Conservation (phyloP, 768 basidiomycete genomes). For the Royoungia palumana region DNA sequence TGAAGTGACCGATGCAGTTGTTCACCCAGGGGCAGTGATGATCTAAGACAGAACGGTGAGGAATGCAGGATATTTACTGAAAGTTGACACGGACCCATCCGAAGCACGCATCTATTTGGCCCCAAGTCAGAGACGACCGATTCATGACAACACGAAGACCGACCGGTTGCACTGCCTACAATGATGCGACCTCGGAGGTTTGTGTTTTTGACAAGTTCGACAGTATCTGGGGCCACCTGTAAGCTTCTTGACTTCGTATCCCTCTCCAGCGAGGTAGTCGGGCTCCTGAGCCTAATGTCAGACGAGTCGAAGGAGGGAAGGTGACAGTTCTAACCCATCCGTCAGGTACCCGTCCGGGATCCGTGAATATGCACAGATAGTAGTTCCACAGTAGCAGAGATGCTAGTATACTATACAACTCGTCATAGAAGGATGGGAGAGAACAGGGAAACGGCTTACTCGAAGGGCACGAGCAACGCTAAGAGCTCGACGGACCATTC, state of each 20-base stretch:
- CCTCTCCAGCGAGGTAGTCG: slow-evolving; percentile 59
- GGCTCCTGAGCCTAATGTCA: slow-evolving; percentile 49
- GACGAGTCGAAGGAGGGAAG: not conserved
- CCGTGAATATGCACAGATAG: slow-evolving; percentile 72
- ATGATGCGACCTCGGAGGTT: slow-evolving; percentile 89
- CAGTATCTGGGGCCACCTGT: slow-evolving; percentile 85
- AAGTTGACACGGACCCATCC: slow-evolving; percentile 65
- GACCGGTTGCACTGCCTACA: slow-evolving; percentile 84
- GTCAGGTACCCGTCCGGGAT: slow-evolving; percentile 81
- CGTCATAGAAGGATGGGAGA: slow-evolving; percentile 9
- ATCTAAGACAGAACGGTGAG: slow-evolving; percentile 42
- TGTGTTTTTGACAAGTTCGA: slow-evolving; percentile 79
- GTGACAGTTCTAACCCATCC: slow-evolving; percentile 57
- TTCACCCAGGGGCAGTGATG: slow-evolving; percentile 93
- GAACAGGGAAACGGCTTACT: slow-evolving; percentile 48
- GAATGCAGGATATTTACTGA: not conserved
- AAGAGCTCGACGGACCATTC: slow-evolving; percentile 72
- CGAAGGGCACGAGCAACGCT: slow-evolving; percentile 81
- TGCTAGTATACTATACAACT: slow-evolving; percentile 57
- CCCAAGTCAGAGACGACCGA: slow-evolving; percentile 1
- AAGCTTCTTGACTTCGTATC: slow-evolving; percentile 86
- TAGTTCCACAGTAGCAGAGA: slow-evolving; percentile 86
- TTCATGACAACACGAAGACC: slow-evolving; percentile 22
- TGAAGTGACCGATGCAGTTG: slow-evolving; percentile 92
- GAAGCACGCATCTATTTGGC: slow-evolving; percentile 65